Base-by-base conservation (phyloP, 352 stramenopile species). In the Pythium graminicola region DNA sequence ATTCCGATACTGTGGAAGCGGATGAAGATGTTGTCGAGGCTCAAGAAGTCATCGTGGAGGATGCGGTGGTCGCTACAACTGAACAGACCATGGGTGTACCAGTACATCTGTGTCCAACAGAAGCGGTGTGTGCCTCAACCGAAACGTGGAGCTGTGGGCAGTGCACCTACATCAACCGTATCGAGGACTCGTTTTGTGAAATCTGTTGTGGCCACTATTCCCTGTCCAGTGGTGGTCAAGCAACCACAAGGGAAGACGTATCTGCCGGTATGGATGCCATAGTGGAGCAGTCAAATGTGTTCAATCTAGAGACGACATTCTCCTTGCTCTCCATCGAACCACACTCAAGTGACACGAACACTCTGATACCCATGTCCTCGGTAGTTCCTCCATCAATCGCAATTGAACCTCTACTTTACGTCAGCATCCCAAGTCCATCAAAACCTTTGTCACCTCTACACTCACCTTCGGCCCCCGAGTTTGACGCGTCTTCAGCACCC, bases 181-280 rank as follows among this genome's bases (percentile, higher is more conserved):
- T 81, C 44, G 68, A 59, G 23, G 64, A 69, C n/a, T 69, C 73
- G 2, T 86, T 85, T 57, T 86, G 76, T 13, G 72, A 78, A 22
- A 71, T 86, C 58, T 86, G 76, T 33, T 54, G 67, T 14, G 70
- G 67, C 14, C 76, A 85, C 47, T 74, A 81, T 16, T 86, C 69
- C 24, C 51, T 73, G 10, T 79, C 69, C 0, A 50, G 52, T 9
- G 40, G 33, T 16, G 23, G 4, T 38, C n/a, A n/a, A n/a, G n/a
- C n/a, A n/a, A n/a, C n/a, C n/a, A n/a, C n/a, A n/a, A n/a, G n/a
- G n/a, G n/a, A n/a, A n/a, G n/a, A n/a, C n/a, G n/a, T n/a, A n/a
- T n/a, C n/a, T n/a, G n/a, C n/a, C n/a, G n/a, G n/a, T n/a, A n/a
- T n/a, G n/a, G n/a, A n/a, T n/a, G n/a, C n/a, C n/a, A n/a, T n/a